phyloP scores from a whole-genome alignment of 495 filamentous ascomycete species.

The Sordaria brevicollis region DNA sequence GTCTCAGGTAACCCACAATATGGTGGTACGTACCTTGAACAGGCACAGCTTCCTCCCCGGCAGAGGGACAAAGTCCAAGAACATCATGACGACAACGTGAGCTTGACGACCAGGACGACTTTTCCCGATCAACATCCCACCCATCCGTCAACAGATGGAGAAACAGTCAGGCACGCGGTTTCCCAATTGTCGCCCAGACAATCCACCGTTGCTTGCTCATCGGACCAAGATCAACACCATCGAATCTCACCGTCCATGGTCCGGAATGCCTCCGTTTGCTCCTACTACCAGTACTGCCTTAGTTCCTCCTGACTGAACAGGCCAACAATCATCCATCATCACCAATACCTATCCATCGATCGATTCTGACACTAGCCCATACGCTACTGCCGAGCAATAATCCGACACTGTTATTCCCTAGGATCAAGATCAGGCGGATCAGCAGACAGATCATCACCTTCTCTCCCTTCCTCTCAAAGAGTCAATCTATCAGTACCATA shows the following conservation, averaged over 20 bases:
- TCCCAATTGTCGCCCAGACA: not conserved
- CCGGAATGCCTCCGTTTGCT: not conserved
- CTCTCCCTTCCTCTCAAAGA: not conserved
- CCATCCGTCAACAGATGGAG: not conserved
- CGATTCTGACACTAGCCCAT: not conserved
- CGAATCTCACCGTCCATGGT: not conserved
- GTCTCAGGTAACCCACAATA: not conserved
- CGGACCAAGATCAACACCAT: not conserved
- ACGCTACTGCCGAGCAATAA: not conserved
- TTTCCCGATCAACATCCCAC: not conserved
- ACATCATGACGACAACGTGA: not conserved
- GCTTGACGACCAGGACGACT: not conserved
- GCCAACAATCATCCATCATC: not conserved
- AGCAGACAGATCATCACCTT: not conserved
- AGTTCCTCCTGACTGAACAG: not conserved
- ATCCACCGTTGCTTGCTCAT: not conserved
- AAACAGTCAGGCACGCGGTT: not conserved
- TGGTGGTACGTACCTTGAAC: not conserved
- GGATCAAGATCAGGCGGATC: not conserved
- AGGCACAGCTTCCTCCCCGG: not conserved
- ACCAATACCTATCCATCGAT: not conserved
- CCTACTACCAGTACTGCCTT: no score
- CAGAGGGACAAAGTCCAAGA: not conserved
- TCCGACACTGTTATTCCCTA: not conserved
- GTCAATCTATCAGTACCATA: not conserved